Conservation (phyloP, 108 stramenopile species). For the Cyclostephanos invisitatus region DNA sequence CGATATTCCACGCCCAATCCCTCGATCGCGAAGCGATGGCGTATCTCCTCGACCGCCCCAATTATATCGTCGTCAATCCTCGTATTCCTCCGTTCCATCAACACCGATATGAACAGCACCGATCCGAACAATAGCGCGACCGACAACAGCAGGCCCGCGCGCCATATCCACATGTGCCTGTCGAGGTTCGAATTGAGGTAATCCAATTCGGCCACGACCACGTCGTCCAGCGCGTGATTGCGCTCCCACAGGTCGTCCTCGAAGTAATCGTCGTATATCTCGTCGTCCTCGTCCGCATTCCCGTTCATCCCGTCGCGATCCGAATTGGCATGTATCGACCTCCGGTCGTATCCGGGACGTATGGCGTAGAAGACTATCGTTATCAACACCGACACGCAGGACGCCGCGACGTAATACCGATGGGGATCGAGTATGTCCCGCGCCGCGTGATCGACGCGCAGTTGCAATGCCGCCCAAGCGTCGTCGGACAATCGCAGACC, state of each 20-base stretch:
- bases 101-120: conserved; percentile 32
- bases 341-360: conserved; percentile 38
- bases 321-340: conserved; percentile 16
- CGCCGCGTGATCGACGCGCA: conserved; percentile 55
- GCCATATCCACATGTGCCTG: conserved; percentile 27
- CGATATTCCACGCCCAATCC: conserved; percentile 51
- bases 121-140: conserved; percentile 27
- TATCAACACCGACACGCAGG: conserved; percentile 22
- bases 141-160: conserved; percentile 20
- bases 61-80: conserved; percentile 35
- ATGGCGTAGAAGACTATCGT: conserved; percentile 41
- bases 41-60: conserved; percentile 36
- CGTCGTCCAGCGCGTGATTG: conserved; percentile 41
- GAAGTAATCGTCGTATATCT: conserved; percentile 42
- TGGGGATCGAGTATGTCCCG: conserved; percentile 52
- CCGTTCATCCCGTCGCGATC: conserved; percentile 8
- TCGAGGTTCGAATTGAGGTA: conserved; percentile 44
- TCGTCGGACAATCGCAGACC: conserved; percentile 36
- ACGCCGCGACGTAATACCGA: conserved; percentile 32
- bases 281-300: conserved; percentile 28
- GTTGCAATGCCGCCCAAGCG: conserved; percentile 49
- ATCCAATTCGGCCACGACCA: conserved; percentile 40
- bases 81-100: conserved; percentile 47
- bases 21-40: conserved; percentile 35
- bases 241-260: conserved; percentile 40